phyloP scores from a whole-genome alignment of 169 alveolate species.

The Theileria orientalis region DNA sequence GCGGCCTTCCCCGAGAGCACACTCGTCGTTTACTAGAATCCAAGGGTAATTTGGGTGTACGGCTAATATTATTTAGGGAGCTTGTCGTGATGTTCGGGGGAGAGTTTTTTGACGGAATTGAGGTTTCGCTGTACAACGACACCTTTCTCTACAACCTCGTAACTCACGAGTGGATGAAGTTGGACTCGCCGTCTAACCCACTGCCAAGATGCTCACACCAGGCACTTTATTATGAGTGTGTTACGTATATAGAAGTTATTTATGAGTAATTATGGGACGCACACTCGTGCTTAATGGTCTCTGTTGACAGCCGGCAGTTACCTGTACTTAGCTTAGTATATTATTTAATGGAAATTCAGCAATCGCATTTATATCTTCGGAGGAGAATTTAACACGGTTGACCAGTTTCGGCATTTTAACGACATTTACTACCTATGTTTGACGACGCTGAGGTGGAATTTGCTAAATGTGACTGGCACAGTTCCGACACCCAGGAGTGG shows the following conservation, averaged over 20 bases:
- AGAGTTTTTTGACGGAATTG: constrained; percentile 83
- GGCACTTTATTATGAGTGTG: constrained; percentile 78
- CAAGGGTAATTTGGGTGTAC: constrained; percentile 37
- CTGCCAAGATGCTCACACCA: constrained; percentile 90
- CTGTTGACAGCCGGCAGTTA: too few species aligned
- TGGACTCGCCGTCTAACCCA: constrained; percentile 74
- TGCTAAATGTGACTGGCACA: constrained; percentile 75
- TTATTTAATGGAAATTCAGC: constrained; percentile 28
- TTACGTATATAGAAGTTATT: too few species aligned
- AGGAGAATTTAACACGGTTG: constrained; percentile 85
- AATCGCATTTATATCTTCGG: constrained; percentile 85
- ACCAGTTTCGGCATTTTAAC: constrained; percentile 85
- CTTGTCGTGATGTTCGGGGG: constrained; percentile 87
- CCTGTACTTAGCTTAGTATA: neutral
- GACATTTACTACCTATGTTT: constrained; percentile 83
- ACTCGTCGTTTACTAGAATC: constrained; percentile 68
- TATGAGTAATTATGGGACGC: too few species aligned
- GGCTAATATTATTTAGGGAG: constrained; percentile 45
- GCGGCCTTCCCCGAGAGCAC: constrained; percentile 76
- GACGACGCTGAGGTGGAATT: constrained; percentile 77
- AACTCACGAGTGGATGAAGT: constrained; percentile 81
- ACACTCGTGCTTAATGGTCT: neutral
- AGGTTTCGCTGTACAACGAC: constrained; percentile 80
- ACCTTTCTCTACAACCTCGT: constrained; percentile 78
- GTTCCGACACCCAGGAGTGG: constrained; percentile 89